These are phyloP conservation scores for Lactarius akahatsu DNA, from an alignment of 768 basidiomycete species.

Conservation along the genomic window DNA sequence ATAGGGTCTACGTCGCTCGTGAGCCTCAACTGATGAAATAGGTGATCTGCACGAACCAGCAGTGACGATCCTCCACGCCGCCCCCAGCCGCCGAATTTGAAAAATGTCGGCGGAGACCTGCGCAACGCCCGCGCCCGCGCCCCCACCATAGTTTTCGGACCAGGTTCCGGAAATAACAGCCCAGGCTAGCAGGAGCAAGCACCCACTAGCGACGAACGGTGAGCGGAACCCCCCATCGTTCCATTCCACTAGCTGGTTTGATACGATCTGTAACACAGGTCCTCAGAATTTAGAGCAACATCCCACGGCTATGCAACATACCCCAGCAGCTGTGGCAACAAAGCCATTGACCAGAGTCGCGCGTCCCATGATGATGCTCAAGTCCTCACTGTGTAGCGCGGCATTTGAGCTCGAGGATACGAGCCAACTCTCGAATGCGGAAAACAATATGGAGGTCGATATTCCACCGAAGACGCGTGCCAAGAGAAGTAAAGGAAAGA, in stretches of 20 bases:
- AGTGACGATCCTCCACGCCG: constrained; percentile 57
- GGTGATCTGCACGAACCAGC: constrained; percentile 16
- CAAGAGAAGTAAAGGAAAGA: constrained; percentile 56
- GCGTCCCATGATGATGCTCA: constrained; percentile 69
- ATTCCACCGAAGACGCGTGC: constrained; percentile 69
- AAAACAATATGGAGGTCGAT: constrained; percentile 74
- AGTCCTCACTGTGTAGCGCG: constrained; percentile 52
- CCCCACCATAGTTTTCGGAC: constrained; percentile 68
- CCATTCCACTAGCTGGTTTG: constrained; percentile 56
- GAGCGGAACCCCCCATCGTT: constrained; percentile 51
- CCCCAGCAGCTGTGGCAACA: constrained; percentile 65
- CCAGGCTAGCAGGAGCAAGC: constrained; percentile 53
- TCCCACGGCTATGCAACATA: constrained; percentile 38
- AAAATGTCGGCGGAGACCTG: constrained; percentile 41
- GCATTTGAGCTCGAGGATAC: constrained; percentile 57
- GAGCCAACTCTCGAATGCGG: constrained; percentile 77
- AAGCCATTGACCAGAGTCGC: constrained; percentile 74
- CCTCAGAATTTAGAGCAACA: neutral
- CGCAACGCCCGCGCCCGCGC: constrained; percentile 32
- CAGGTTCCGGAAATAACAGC: constrained; percentile 57
- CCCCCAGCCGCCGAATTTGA: constrained; percentile 51
- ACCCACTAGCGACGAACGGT: constrained; percentile 67
- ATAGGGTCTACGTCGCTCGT: constrained; percentile 47
- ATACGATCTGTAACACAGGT: constrained; percentile 12
- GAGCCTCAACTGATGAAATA: neutral